Evolutionary conservation across 179 eudicot genomes (phyloP), one percentile per base, ranked within the genome.

Genomic region (Spinacia oleracea): DNA sequence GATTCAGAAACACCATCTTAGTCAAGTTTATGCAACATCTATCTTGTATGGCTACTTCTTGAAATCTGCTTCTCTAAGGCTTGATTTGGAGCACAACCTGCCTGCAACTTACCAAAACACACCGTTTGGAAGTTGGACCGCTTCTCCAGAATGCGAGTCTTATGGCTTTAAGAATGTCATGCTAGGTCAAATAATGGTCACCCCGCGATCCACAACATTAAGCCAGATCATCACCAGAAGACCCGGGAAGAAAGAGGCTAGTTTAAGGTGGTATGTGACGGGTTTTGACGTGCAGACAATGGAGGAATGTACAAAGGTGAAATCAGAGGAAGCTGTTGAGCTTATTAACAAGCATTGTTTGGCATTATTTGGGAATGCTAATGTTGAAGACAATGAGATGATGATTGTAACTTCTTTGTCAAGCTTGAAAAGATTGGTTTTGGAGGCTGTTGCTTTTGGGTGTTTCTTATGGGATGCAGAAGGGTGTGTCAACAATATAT

Each of bases 381-480:
- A 80, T 50, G 56, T 66, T 1, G 90, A 76, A 43, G 69, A 63
- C 10, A 75, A 86, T 46, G 90, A 88, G 46, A 76, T 85, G 72
- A 76, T 85, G 72, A 93, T 95, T 76, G 63, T 81, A 48, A 93
- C 97, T 32, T 95, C 98, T 6, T 64, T 90, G 72, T 88, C 91
- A 20, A 91, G 91, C 84, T 70, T 93, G 79, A 95, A 90, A 89
- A 88, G 98, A 81, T 84, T 95, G 82, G 85, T 89, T 78, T 76
- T 93, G 85, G 98, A 95, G 83, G 98, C 90, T 14, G 83, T 95
- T 56, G 97, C 98, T 48, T 90, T 93, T 62, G 98, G 98, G 27
- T 86, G 90, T n/a, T 95, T 91, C 72, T 86, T 95, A 23, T 93
- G 98, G 98, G 97, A 93, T 27, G 78, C 91, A 8, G 98, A 95